phyloP scores from a whole-genome alignment of 2,329 filamentous ascomycete species.

The Alternaria consortialis region DNA sequence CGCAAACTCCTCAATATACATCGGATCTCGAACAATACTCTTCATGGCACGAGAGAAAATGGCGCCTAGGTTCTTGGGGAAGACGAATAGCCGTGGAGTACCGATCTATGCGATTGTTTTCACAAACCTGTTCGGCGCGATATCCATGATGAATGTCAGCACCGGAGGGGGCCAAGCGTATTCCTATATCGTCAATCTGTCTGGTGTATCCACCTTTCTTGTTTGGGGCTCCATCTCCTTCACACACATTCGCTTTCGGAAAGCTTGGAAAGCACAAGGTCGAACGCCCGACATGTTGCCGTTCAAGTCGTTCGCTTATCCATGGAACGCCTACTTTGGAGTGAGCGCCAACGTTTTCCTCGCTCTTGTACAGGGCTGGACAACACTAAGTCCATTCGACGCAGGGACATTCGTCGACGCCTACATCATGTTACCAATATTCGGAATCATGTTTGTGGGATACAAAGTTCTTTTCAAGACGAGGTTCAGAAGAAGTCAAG shows the following conservation, averaged over 20 bases:
- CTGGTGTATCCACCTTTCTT: conserved; percentile 74
- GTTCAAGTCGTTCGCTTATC: conserved; percentile 58
- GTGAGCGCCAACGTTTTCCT: conserved; percentile 61
- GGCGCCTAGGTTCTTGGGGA: conserved; percentile 74
- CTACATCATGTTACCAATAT: conserved; percentile 63
- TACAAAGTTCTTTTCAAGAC: conserved; percentile 59
- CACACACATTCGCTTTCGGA: conserved; percentile 75
- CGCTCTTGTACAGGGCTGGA: conserved; percentile 63
- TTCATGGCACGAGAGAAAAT: conserved; percentile 79
- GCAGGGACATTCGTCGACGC: conserved; percentile 62
- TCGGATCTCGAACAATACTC: conserved; percentile 76
- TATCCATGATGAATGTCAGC: conserved; percentile 79
- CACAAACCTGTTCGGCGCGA: conserved; percentile 73
- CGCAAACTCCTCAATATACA: conserved; percentile 77
- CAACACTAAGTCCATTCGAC: conserved; percentile 62
- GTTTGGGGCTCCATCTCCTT: conserved; percentile 77
- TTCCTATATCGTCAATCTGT: conserved; percentile 74
- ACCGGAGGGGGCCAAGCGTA: conserved; percentile 73
- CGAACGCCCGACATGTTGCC: conserved; percentile 55
- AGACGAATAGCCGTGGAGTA: conserved; percentile 71
- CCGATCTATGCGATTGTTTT: conserved; percentile 69
- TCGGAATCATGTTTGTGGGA: conserved; percentile 56
- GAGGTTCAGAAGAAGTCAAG: conserved; percentile 43
- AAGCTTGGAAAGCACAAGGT: conserved; percentile 62
- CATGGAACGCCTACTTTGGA: conserved; percentile 61